A percentile compares a stretch with the other conserved stretches of the same genome.
phyloP scores from a whole-genome alignment of 495 filamentous ascomycete genomes.

The Ramalina intermedia region DNA sequence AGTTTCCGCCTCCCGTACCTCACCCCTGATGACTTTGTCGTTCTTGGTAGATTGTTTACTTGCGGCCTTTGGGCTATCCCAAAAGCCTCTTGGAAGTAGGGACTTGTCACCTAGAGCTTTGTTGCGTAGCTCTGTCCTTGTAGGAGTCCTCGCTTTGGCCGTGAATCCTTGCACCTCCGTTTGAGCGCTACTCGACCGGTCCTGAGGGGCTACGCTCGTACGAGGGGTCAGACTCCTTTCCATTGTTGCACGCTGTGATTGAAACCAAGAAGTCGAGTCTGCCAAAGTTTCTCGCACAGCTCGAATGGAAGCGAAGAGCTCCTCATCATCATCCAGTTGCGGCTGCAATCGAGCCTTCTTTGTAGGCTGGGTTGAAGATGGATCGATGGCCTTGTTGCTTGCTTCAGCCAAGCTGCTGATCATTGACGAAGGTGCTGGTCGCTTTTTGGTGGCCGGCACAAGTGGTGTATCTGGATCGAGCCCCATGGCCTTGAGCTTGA shows the following conservation, averaged over 20 bases:
- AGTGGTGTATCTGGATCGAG: slow-evolving; percentile 16
- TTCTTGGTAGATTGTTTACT: neutral
- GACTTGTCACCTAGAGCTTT: slow-evolving; percentile 7
- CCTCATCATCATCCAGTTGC: slow-evolving; percentile 9
- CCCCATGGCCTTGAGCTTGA: slow-evolving; percentile 15
- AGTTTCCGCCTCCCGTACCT: neutral
- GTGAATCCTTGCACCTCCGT: slow-evolving; percentile 3
- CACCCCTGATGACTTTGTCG: neutral
- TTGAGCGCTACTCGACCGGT: slow-evolving; percentile 6
- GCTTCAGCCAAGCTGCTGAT: neutral
- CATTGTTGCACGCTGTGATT: slow-evolving; percentile 11
- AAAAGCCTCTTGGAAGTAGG: slow-evolving; percentile 8
- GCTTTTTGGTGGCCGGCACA: slow-evolving; percentile 9
- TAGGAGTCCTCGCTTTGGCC: slow-evolving; percentile 9
- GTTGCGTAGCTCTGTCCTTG: slow-evolving; percentile 11
- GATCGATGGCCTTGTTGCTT: no score
- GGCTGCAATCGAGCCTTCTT: neutral
- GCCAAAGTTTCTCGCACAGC: slow-evolving; percentile 13
- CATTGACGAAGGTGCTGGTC: neutral
- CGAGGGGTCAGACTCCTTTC: slow-evolving; percentile 9
- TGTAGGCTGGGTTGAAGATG: neutral
- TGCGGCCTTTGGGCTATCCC: neutral
- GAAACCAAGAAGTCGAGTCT: slow-evolving; percentile 14
- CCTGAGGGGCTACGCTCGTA: neutral
- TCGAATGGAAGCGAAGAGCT: slow-evolving; percentile 14